Percentiles rank a stretch among this genome's conserved stretches.
phyloP scores from a whole-genome alignment of 257 asterid species.

The Nicotiana tomentosiformis region DNA sequence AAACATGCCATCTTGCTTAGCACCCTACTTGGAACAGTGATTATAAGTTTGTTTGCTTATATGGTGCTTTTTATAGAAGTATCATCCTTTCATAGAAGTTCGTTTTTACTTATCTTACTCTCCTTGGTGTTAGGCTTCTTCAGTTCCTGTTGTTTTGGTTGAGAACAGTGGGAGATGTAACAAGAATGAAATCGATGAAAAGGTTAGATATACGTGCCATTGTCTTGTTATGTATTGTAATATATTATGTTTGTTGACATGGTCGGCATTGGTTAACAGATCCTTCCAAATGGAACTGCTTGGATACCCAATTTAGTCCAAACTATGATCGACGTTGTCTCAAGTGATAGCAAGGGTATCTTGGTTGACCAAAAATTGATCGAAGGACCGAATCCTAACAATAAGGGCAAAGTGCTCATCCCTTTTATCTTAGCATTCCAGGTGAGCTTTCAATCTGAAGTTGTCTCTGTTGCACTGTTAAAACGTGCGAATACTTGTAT shows the following conservation, averaged over 20 bases:
- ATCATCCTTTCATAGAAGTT: not conserved
- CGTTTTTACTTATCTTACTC: not conserved
- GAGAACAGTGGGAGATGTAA: conserved; percentile 96
- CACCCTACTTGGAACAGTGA: not conserved
- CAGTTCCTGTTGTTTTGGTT: conserved; percentile 78
- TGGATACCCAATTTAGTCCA: conserved; percentile 80
- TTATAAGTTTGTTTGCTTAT: not conserved
- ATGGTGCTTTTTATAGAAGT: not conserved
- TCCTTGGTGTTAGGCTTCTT: conserved; percentile 32
- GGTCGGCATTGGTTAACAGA: conserved; percentile 27
- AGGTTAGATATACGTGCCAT: conserved; percentile 34
- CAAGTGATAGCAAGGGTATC: conserved; percentile 50
- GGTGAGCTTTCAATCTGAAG: conserved; percentile 39
- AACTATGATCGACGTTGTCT: conserved; percentile 46
- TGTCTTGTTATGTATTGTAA: not conserved
- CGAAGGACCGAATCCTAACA: conserved; percentile 84
- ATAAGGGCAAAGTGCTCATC: conserved; percentile 58
- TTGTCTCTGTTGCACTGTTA: not conserved
- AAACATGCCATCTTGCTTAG: not conserved
- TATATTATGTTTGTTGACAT: not conserved
- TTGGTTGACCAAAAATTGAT: conserved; percentile 77
- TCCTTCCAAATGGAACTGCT: conserved; percentile 70
- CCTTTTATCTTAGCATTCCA: conserved; percentile 70
- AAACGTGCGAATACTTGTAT: not conserved
- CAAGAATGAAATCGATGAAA: conserved; percentile 86